Evolutionary conservation across 2,329 filamentous ascomycete genomes (phyloP).

Genomic region (Neoarthrinium moseri): DNA sequence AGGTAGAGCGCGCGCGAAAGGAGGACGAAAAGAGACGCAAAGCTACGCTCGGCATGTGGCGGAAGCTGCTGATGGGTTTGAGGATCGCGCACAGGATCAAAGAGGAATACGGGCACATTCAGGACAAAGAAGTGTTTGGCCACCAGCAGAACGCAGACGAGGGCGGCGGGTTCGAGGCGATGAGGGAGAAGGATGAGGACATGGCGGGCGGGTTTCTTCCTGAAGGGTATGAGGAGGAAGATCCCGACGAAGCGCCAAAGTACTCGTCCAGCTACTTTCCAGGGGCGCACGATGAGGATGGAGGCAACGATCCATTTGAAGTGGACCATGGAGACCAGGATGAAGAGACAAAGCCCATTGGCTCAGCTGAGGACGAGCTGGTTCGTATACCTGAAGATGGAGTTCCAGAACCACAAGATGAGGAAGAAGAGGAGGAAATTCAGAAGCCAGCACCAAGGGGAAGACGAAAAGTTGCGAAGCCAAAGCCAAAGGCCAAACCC

Average conservation of each 20-base stretch:
- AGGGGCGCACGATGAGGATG: slow-evolving; percentile 40
- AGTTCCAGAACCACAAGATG: not conserved
- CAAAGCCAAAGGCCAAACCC: slow-evolving; percentile 22
- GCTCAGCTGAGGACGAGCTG: not conserved
- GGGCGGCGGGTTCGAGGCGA: slow-evolving; percentile 18
- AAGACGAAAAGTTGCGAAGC: slow-evolving; percentile 13
- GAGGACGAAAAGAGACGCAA: slow-evolving; percentile 83
- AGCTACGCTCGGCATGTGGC: slow-evolving; percentile 73
- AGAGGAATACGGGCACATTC: slow-evolving; percentile 70
- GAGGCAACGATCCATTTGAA: slow-evolving; percentile 25
- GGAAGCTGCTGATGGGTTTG: slow-evolving; percentile 82
- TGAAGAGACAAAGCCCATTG: not conserved
- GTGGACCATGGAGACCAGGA: slow-evolving; percentile 24
- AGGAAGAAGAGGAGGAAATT: slow-evolving; percentile 1
- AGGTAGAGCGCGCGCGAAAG: slow-evolving; percentile 71
- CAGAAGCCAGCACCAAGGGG: slow-evolving; percentile 11
- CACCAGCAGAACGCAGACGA: slow-evolving; percentile 40
- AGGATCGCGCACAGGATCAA: slow-evolving; percentile 76
- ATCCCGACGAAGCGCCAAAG: slow-evolving; percentile 30
- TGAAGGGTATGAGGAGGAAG: slow-evolving; percentile 52
- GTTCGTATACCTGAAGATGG: not conserved
- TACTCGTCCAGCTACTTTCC: slow-evolving; percentile 49
- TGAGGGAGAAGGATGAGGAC: slow-evolving; percentile 41
- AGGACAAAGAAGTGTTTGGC: slow-evolving; percentile 54
- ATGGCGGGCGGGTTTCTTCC: slow-evolving; percentile 62